Conservation (phyloP, 2,329 filamentous ascomycete species). For the Arthroderma uncinatum region DNA sequence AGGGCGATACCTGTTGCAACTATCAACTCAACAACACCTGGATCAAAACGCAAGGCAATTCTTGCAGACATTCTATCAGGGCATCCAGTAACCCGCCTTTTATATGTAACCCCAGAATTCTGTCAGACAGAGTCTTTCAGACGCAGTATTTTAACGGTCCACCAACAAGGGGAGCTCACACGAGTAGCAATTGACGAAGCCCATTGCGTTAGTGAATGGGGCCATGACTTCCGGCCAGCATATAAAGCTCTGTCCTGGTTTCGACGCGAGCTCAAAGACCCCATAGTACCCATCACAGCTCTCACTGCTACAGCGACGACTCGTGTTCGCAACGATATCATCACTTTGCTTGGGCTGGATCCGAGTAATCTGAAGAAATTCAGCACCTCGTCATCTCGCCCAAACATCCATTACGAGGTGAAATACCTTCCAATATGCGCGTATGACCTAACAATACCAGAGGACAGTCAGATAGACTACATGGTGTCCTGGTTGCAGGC, state of each 20-base stretch:
- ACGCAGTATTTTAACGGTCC: conserved; percentile 57
- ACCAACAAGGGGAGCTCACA: conserved; percentile 73
- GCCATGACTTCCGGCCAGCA: conserved; percentile 88
- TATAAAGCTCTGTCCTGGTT: conserved; percentile 85
- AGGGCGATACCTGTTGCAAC: conserved; percentile 70
- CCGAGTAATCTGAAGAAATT: conserved; percentile 57
- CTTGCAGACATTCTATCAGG: conserved; percentile 75
- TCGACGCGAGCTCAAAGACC: conserved; percentile 53
- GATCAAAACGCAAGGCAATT: conserved; percentile 54
- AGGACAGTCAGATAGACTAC: conserved; percentile 58
- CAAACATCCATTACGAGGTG: conserved; percentile 84
- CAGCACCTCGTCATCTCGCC: conserved; percentile 69
- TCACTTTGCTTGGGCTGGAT: conserved; percentile 60
- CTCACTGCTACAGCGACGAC: conserved; percentile 83
- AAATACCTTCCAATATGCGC: conserved; percentile 43
- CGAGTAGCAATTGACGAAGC: conserved; percentile 87
- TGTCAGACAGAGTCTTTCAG: conserved; percentile 71
- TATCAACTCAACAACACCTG: conserved; percentile 71
- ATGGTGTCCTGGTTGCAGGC: conserved; percentile 65
- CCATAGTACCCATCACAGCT: conserved; percentile 80
- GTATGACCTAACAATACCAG: conserved; percentile 21
- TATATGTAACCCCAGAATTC: conserved; percentile 89
- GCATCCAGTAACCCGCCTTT: conserved; percentile 67
- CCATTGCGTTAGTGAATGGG: conserved; percentile 97
- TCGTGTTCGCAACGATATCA: conserved; percentile 70